Base-by-base conservation (phyloP, 805 yeast genomes). In the Kurtzmaniella cleridarum region DNA sequence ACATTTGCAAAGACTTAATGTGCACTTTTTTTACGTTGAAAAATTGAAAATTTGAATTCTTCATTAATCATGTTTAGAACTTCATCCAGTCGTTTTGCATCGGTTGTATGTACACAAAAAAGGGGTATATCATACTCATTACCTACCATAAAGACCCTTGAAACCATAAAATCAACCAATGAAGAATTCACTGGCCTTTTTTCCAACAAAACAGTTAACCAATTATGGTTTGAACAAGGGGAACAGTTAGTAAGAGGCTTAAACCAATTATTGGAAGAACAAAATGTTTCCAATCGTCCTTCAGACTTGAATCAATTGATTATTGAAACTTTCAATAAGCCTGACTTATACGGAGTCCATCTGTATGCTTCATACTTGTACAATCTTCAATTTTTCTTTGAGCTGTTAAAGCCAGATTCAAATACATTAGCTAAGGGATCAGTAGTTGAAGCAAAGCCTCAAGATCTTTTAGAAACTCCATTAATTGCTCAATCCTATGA, bases 361-460 rank as follows among this genome's bases (percentile, higher is more conserved):
- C 61, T 71, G 37, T 55, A 67, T 35, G 72, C 79, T 5, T 56
- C 78, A 4, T 51, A 67, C 20, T 63, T 76, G 41, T 71, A 72
- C 60, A 75, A 72, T 52, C 53, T 70, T 38, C 76, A 66, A 45
- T 75, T 74, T 42, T 66, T 66, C 47, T 57, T 75, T 36, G 77
- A 76, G 38, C 59, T 72, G 4, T 56, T 76, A 41, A 59, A 55
- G 40, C 60, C 59, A 12, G 41, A 40, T 40, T 40, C 42, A 5
- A 37, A 36, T 7, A 29, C 31, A 43, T 51, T 47, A 15, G 35
- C 24, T 2, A 49, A 53, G 33, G 42, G 40, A 14, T 20, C 24
- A 5, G 24, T 20, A 20, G 24, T 20, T 5, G 24, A 20, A 20
- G 55, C 67, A 15, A 47, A 39, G 24, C 42, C 54, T 3, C 30